phyloP scores from a whole-genome alignment of 768 basidiomycete species.

The Agaricus blazei region DNA sequence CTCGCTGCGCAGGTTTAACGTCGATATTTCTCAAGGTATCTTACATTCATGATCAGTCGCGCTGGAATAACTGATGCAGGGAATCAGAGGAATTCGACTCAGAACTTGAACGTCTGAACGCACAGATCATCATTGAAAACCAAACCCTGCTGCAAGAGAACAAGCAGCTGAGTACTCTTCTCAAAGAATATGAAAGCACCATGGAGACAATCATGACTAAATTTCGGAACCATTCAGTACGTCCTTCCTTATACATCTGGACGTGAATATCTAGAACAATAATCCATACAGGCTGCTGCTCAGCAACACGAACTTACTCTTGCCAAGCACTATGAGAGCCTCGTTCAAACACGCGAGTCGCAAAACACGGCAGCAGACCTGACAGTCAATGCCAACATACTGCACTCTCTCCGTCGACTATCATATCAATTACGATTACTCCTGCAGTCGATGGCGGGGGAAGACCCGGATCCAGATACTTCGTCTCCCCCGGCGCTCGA shows the following conservation, averaged over 20 bases:
- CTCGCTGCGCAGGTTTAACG: slow-evolving; percentile 77
- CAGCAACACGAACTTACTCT: slow-evolving; percentile 86
- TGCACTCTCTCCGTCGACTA: slow-evolving; percentile 68
- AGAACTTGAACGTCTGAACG: slow-evolving; percentile 86
- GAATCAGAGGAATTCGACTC: slow-evolving; percentile 84
- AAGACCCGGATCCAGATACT: slow-evolving; percentile 40
- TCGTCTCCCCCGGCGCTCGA: slow-evolving; percentile 5
- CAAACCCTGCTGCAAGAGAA: slow-evolving; percentile 91
- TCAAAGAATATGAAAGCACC: slow-evolving; percentile 93
- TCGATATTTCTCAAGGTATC: slow-evolving; percentile 80
- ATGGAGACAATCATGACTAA: slow-evolving; percentile 97
- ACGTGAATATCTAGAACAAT: slow-evolving; percentile 4
- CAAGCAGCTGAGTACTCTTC: slow-evolving; percentile 80
- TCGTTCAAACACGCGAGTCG: slow-evolving; percentile 64
- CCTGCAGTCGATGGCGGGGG: slow-evolving; percentile 64
- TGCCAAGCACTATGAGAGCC: slow-evolving; percentile 83
- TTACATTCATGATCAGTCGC: slow-evolving; percentile 6
- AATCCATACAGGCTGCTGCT: slow-evolving; percentile 64
- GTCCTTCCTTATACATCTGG: slow-evolving; percentile 21
- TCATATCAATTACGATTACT: slow-evolving; percentile 67
- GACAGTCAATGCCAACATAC: slow-evolving; percentile 51
- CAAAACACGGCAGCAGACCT: slow-evolving; percentile 52
- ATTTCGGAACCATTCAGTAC: slow-evolving; percentile 85
- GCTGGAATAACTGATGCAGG: slow-evolving; percentile 30
- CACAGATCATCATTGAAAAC: slow-evolving; percentile 90